These are phyloP conservation scores for Croton laevigatus DNA, from an alignment of 441 rosid genomes.

Conservation along the genomic window DNA sequence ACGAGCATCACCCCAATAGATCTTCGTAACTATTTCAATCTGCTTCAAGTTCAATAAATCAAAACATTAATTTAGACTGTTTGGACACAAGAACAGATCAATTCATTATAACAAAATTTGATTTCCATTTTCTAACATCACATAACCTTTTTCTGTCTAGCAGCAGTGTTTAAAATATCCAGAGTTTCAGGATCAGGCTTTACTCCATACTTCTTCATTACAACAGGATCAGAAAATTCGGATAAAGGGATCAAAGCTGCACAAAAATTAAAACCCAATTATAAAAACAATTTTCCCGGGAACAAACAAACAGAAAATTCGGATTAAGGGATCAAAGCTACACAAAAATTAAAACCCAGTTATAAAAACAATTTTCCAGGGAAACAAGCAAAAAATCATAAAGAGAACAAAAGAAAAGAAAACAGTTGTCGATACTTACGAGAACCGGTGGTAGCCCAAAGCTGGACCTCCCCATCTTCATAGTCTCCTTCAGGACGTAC, in stretches of 20 bases:
- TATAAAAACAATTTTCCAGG: not conserved
- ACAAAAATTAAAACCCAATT: not conserved
- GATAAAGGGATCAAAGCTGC: conserved; percentile 67
- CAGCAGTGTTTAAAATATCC: conserved; percentile 55
- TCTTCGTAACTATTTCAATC: conserved; percentile 70
- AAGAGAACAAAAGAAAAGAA: not conserved
- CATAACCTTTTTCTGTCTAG: conserved; percentile 53
- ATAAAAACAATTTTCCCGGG: not conserved
- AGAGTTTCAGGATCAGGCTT: conserved; percentile 73
- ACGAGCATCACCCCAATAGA: conserved; percentile 91
- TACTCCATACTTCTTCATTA: conserved; percentile 74
- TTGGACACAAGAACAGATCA: not conserved
- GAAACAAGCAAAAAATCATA: not conserved
- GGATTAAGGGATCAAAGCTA: conserved; percentile 66
- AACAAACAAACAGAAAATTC: not conserved
- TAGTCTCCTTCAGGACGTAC: conserved; percentile 52
- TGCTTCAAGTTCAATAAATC: conserved; percentile 22
- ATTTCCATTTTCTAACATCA: not conserved
- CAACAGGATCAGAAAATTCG: conserved; percentile 55
- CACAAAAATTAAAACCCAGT: conserved; percentile 5
- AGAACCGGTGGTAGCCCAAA: conserved; percentile 85
- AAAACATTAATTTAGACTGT: not conserved
- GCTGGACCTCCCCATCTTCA: conserved; percentile 86
- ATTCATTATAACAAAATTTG: not conserved
- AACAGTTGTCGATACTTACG: conserved; percentile 41